A percentile compares a stretch with the other conserved stretches of the same genome.
These are phyloP conservation scores for Tillandsia leiboldiana DNA, from an alignment of 176 grass and related monocot genomes.

Conservation along the genomic window DNA sequence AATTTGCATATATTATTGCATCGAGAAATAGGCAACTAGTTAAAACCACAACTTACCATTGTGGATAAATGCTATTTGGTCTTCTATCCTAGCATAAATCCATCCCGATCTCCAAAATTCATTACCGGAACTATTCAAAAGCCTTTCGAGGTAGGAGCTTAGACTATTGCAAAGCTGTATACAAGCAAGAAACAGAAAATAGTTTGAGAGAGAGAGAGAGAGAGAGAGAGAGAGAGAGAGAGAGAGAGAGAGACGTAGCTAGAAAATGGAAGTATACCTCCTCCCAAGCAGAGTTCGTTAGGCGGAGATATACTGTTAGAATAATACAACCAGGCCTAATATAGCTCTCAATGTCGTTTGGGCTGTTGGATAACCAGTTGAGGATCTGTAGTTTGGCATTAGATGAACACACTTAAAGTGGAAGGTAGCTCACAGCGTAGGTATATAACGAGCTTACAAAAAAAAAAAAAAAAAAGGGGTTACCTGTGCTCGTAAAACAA, in stretches of 20 bases:
- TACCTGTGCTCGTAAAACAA: constrained; percentile 68
- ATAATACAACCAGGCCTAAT: constrained; percentile 93
- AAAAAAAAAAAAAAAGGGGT: constrained; percentile 28
- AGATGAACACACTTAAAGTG: constrained; percentile 10
- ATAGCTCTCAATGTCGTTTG: constrained; percentile 85
- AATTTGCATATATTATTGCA: background rate
- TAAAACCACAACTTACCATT: constrained; percentile 43
- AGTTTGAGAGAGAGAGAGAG: background rate
- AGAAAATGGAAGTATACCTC: constrained; percentile 30
- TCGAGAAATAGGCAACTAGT: background rate
- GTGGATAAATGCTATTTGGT: constrained; percentile 46
- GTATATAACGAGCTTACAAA: constrained; percentile 9
- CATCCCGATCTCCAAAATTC: constrained; percentile 63
- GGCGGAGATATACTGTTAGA: constrained; percentile 71
- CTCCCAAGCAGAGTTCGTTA: constrained; percentile 66
- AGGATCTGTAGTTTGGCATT: constrained; percentile 38
- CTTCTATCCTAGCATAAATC: constrained; percentile 58
- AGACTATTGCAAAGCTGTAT: constrained; percentile 46
- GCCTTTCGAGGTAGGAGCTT: constrained; percentile 54
- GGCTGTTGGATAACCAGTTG: constrained; percentile 69
- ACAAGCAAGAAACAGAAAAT: constrained; percentile 12
- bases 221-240: background rate
- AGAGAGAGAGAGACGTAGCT: background rate
- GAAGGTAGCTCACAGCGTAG: constrained; percentile 5
- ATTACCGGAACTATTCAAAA: constrained; percentile 28